These are phyloP conservation scores for Arxiozyma heterogenica DNA, from an alignment of 1,139 yeast genomes.

Conservation along the genomic window DNA sequence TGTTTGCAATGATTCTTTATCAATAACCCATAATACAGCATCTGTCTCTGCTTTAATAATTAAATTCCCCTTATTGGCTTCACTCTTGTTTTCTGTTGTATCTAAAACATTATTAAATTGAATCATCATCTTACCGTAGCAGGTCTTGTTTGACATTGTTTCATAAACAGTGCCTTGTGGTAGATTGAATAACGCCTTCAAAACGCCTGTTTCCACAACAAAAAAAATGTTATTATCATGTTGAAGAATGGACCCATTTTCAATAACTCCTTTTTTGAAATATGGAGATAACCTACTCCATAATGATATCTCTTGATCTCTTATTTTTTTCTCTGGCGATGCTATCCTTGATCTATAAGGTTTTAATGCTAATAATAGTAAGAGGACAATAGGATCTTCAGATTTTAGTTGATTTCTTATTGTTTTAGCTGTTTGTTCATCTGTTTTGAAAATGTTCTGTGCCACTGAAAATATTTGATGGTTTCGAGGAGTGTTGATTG, in stretches of 20 bases:
- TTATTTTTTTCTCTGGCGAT: conserved; percentile 15
- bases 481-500: conserved; percentile 35
- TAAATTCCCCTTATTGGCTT: conserved; percentile 8
- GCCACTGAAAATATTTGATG: conserved; percentile 34
- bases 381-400: conserved; percentile 20
- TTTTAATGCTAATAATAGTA: conserved; percentile 25
- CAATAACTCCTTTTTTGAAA: conserved; percentile 14
- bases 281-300: conserved; percentile 27
- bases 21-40: conserved; percentile 65
- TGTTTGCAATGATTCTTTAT: conserved; percentile 38
- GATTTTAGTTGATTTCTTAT: conserved; percentile 37
- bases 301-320: conserved; percentile 21
- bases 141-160: conserved; percentile 78
- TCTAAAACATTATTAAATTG: background rate
- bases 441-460: conserved; percentile 27
- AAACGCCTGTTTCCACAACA: conserved; percentile 70
- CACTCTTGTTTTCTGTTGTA: background rate
- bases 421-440: conserved; percentile 30
- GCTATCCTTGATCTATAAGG: conserved; percentile 32
- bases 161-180: conserved; percentile 57
- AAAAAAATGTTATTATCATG: conserved; percentile 39
- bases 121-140: conserved; percentile 52
- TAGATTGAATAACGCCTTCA: conserved; percentile 50
- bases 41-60: conserved; percentile 40
- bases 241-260: conserved; percentile 15